Conservation (phyloP, 148 eudicot genomes). For the Rhododendron vialii region DNA sequence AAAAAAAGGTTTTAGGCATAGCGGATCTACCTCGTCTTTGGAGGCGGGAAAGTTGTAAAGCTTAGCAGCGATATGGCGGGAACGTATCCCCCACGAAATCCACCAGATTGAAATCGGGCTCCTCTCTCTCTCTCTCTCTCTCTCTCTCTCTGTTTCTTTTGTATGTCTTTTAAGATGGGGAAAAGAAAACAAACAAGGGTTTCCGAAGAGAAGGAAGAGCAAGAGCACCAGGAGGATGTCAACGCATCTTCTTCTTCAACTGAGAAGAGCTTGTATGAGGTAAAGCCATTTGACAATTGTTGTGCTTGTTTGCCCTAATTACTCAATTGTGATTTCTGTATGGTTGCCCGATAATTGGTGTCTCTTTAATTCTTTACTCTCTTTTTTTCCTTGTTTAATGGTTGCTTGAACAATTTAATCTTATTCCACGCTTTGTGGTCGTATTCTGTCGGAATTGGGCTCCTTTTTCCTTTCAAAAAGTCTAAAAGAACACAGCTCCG, state of each 20-base stretch:
- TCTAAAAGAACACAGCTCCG: background rate
- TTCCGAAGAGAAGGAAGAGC: slow-evolving; percentile 38
- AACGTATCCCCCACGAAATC: slow-evolving; percentile 11
- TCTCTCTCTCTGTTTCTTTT: background rate
- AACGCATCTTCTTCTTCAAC: slow-evolving; percentile 23
- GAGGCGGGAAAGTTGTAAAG: slow-evolving; percentile 9
- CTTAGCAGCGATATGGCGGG: slow-evolving; percentile 42
- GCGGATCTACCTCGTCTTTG: background rate
- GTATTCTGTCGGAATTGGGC: background rate
- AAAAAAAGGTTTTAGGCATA: too few species aligned
- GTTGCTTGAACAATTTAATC: background rate
- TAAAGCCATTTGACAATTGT: slow-evolving; percentile 5
- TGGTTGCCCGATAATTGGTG: background rate
- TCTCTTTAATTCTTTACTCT: background rate
- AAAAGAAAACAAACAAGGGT: slow-evolving; percentile 53
- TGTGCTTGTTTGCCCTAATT: background rate
- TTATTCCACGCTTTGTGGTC: background rate
- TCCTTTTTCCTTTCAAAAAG: background rate
- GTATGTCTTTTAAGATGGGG: slow-evolving; percentile 33
- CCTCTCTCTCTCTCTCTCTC: slow-evolving; percentile 2
- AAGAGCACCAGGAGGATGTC: slow-evolving; percentile 15
- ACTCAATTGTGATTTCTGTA: background rate
- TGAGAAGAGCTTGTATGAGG: slow-evolving; percentile 67
- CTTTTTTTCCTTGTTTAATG: background rate
- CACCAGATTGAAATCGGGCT: background rate